These are phyloP conservation scores for Corymbia citriodora DNA, from an alignment of 441 rosid genomes.

Conservation along the genomic window DNA sequence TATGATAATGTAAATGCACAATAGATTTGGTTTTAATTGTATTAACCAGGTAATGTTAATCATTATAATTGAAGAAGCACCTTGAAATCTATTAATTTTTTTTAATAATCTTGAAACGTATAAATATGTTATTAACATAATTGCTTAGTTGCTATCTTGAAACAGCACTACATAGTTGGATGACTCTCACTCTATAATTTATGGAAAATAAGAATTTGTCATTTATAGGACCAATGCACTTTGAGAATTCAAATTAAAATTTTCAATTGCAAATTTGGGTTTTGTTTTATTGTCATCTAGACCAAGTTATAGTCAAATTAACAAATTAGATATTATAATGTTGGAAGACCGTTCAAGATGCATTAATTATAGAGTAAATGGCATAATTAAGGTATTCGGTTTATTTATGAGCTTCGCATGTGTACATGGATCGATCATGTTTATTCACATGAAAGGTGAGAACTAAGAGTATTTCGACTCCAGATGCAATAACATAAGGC, in stretches of 20 bases:
- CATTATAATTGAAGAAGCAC: neutral
- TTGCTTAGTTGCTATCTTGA: neutral
- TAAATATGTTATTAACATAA: no score
- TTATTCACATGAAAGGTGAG: no score
- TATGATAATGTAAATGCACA: neutral
- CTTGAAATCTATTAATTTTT: neutral
- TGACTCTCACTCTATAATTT: no score
- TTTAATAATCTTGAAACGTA: no score
- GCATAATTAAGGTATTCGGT: neutral
- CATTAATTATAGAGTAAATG: neutral
- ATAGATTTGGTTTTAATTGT: neutral
- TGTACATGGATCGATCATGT: no score
- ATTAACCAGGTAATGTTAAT: neutral
- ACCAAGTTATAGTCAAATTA: no score
- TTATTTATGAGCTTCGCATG: no score
- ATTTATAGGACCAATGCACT: no score
- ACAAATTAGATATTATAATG: neutral
- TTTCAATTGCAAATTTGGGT: no score
- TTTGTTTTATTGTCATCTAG: neutral
- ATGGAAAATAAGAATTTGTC: accelerated
- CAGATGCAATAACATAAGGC: no score
- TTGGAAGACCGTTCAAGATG: neutral
- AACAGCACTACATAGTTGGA: neutral
- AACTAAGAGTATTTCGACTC: no score
- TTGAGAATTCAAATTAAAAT: no score